phyloP scores from a whole-genome alignment of 352 stramenopile genomes.

The Phytopythium vexans region DNA sequence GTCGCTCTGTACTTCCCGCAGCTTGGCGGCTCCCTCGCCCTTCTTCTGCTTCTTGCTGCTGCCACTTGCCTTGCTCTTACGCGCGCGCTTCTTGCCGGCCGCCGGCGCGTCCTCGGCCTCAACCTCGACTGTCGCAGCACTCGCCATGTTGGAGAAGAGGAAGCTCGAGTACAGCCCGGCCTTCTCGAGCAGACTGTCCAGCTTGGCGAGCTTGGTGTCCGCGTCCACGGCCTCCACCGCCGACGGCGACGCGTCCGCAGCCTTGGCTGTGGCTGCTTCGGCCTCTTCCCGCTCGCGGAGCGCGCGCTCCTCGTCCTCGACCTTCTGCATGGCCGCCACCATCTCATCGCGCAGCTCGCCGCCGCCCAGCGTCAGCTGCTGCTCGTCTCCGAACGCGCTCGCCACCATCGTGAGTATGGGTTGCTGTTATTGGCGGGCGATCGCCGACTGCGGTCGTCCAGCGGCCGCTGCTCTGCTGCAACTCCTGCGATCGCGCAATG shows the following conservation, averaged over 20 bases:
- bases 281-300: constrained; percentile 14
- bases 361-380: constrained; percentile 1
- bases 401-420: constrained; percentile 48
- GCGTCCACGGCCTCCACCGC: constrained; percentile 32
- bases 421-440: neutral
- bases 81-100: constrained; percentile 41
- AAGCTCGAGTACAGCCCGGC: constrained; percentile 86
- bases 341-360: constrained; percentile 54
- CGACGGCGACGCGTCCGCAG: constrained; percentile 1
- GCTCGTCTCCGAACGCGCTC: constrained; percentile 16
- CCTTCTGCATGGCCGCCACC: constrained; percentile 69
- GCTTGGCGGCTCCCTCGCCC: constrained; percentile 56
- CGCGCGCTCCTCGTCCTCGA: constrained; percentile 46
- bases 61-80: constrained; percentile 3
- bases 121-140: constrained; percentile 39
- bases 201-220: constrained; percentile 70
- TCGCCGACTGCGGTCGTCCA: too few relatives aligned
- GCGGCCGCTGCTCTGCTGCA: too few relatives aligned
- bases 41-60: constrained; percentile 34
- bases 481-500: too few relatives aligned
- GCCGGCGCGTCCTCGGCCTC: constrained; percentile 16
- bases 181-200: constrained; percentile 86
- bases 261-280: constrained; percentile 5
- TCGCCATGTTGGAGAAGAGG: constrained; percentile 84
- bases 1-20: constrained; percentile 62